Percentiles rank a stretch among this genome's conserved stretches.
phyloP scores from a whole-genome alignment of 2,329 filamentous ascomycete species.

The Pyrenochaeta sp. region DNA sequence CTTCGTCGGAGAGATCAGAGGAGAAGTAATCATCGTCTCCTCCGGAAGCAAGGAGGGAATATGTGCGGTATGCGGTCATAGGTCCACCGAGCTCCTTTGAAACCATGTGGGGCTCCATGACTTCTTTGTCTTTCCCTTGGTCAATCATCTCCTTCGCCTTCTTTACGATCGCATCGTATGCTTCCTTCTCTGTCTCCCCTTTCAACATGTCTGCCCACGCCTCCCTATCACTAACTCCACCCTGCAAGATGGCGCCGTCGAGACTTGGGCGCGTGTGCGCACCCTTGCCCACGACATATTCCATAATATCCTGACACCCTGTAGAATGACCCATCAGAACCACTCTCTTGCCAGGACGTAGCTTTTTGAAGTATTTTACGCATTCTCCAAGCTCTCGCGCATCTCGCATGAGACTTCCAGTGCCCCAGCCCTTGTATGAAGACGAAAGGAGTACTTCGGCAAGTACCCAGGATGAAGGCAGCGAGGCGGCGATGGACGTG shows the following conservation, averaged over 20 bases:
- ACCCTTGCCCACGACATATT: constrained; percentile 62
- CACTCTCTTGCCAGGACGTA: constrained; percentile 60
- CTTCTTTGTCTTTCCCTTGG: constrained; percentile 62
- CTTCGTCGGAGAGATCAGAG: constrained; percentile 71
- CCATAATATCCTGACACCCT: constrained; percentile 72
- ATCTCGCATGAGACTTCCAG: constrained; percentile 61
- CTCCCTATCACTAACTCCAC: constrained; percentile 80
- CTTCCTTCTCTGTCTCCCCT: constrained; percentile 30
- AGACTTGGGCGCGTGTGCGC: constrained; percentile 59
- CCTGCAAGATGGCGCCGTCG: constrained; percentile 82
- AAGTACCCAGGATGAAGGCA: constrained; percentile 62
- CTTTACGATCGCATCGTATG: constrained; percentile 44
- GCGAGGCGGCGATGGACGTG: constrained; percentile 56
- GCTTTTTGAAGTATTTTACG: constrained; percentile 59
- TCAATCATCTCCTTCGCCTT: constrained; percentile 65
- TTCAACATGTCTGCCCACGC: constrained; percentile 51
- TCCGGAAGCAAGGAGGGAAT: constrained; percentile 65
- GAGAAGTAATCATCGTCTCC: constrained; percentile 90
- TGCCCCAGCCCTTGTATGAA: constrained; percentile 65
- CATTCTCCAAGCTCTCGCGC: constrained; percentile 62
- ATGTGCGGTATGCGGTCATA: constrained; percentile 65
- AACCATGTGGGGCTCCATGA: constrained; percentile 55
- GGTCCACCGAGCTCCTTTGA: constrained; percentile 49
- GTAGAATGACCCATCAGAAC: constrained; percentile 75
- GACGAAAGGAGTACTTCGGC: constrained; percentile 62